Evolutionary conservation across 495 filamentous ascomycete species (phyloP), one percentile per base, ranked within the genome.

Genomic region (Lophium mytilinum): DNA sequence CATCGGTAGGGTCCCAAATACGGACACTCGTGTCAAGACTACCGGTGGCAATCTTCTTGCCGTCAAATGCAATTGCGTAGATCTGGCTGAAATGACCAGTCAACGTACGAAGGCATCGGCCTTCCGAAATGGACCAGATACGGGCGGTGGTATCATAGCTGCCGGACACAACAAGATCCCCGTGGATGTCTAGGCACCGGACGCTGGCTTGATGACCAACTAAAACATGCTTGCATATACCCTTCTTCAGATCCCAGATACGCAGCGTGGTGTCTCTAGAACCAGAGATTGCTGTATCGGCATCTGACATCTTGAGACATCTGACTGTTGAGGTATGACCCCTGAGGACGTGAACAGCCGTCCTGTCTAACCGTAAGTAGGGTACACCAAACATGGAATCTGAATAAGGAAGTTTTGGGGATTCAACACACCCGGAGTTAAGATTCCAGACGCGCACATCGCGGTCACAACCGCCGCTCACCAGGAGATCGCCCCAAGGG

Each of bases 21-120:
- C 93, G 78, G 30, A 98, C 94, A 67, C 89, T 96, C 1, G 93
- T 98, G 70, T 98, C 93, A 57, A 98, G 76, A 69, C 91, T 96
- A 24, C 93, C 93, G 1, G 93, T 98, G n/a, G 92, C 92, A 47
- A 98, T 92, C 51, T 90, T 80, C 48, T 80, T 79, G 17, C 93
- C 93, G 68, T 98, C 93, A 69, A 96, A 98, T 0, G 93, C 92
- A 66, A 98, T 95, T 10, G 93, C 94, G 66, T 98, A 98, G 53
- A 98, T 98, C 65, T 98, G 93, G 69, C 93, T 97, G 73, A 96
- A 97, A 73, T 98, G 93, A 0, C 93, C 93, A n/a, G 81, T 83
- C 21, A 98, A 76, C 4, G 89, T 96, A 36, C 91, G 81, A 34
- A 96, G 73, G 68, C 92, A 97, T 60, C 88, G 82, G 9, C 93